Percentiles rank a stretch among this genome's conserved stretches.
phyloP scores from a whole-genome alignment of 129 eudicot genomes.

The Scalesia atractyloides region DNA sequence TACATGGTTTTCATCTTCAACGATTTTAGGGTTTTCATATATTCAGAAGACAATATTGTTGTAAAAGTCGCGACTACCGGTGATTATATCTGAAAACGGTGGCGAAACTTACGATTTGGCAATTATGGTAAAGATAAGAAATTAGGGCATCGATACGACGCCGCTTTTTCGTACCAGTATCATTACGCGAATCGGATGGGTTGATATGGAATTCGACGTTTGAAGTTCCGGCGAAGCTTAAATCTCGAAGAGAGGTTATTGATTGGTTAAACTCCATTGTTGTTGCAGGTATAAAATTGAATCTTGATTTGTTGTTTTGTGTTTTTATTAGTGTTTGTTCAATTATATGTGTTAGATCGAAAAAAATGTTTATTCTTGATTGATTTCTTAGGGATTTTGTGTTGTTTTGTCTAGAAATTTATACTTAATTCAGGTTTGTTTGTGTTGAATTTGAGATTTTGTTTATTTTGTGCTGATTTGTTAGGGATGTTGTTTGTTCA shows the following conservation, averaged over 20 bases:
- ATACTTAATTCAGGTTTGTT: no score
- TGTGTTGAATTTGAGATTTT: no score
- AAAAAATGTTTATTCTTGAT: background rate
- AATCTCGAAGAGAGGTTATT: constrained; percentile 61
- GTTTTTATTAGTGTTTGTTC: background rate
- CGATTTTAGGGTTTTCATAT: no score
- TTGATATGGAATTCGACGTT: constrained; percentile 1
- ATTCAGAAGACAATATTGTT: no score
- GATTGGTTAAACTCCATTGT: constrained; percentile 57
- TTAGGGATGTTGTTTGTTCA: no score
- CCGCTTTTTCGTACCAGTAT: constrained; percentile 33
- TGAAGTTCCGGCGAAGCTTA: constrained; percentile 39
- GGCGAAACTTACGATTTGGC: constrained; percentile 64
- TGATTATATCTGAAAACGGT: constrained; percentile 51
- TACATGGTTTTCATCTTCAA: no score
- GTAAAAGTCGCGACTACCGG: no score
- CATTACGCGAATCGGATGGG: constrained; percentile 30
- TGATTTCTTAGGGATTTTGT: background rate
- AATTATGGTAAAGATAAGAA: constrained; percentile 73
- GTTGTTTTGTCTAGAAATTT: background rate
- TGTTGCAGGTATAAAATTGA: constrained; percentile 43
- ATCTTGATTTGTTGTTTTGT: background rate
- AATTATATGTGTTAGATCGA: background rate
- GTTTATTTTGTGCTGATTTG: no score
- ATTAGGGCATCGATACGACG: constrained; percentile 30